Base-by-base conservation (phyloP, 1,284 basidiomycete genomes). In the Ustilago cynodontis region DNA sequence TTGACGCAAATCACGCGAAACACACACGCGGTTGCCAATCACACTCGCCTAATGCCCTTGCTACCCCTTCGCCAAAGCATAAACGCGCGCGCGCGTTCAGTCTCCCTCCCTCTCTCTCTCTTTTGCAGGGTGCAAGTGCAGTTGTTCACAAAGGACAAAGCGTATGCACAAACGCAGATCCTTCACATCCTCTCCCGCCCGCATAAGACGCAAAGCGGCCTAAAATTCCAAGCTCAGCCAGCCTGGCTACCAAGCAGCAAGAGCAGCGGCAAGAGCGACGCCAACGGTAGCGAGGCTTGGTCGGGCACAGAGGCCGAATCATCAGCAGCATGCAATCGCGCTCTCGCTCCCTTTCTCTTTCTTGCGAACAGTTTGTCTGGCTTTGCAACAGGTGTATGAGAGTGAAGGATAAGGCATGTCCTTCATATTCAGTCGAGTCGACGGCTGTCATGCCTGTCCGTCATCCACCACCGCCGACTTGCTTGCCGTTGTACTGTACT, bases 1-100 rank as follows among this genome's bases (percentile, higher is more conserved):
- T 45, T 24, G 49, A 50, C 49, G 49, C 49, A 50, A 29, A 29
- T 22, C 49, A 11, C 49, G 49, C 49, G 28, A 50, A 50, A 50
- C 22, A 22, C 26, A 50, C 22, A 24, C 49, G 49, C 49, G 49
- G 10, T 45, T 22, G 22, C 18, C 43, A 45, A 49, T 11, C 6
- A 49, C 11, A 49, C 47, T 49, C 8, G 47, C 13, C 47, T 26
- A 14, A 20, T 20, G 41, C 47, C 20, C 8, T 49, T 26, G 47
- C 13, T 28, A n/a, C 50, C 29, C 50, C 29, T 13, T 52, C 50
- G 26, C 50, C 50, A 20, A 29, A 7, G 50, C 26, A 52, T 24
- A 28, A 28, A 49, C 22, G 24, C 24, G 47, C 47, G 47, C 26
- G 47, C 26, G 22, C 24, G 13, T 28, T 6, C 2, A 49, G 22